Evolutionary conservation across 169 alveolate species (phyloP), one percentile per base, ranked within the genome.

Genomic region (Cryptosporidium baileyi): DNA sequence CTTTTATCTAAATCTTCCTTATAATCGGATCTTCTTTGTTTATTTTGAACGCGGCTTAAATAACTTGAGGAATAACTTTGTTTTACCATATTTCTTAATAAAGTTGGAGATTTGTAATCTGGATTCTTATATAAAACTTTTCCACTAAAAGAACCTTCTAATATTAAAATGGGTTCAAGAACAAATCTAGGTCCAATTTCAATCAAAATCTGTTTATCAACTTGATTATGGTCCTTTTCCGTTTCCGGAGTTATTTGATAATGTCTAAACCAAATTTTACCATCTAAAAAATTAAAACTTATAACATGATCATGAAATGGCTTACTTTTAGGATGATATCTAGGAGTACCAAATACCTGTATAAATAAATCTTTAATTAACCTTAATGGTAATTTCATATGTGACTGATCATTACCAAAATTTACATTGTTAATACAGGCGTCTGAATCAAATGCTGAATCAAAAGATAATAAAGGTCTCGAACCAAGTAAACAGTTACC

Each of bases 281-380:
- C 94, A 61, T 95, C 95, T 44, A 92, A 88, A 88, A 93, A 92
- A 80, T 89, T 90, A 91, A 97, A 96, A 54, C 96, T 90, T 26
- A 96, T 91, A 49, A 96, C 94, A 88, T 96, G 99, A 90, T 97
- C 99, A 82, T 93, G 92, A 91, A 96, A 96, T 22, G 99, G 99
- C 90, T 93, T 95, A 82, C 98, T 92, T 89, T 96, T 95, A n/a
- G 99, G 99, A 90, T 97, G 99, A 51, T 95, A 91, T 62, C 91
- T 93, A 2, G 99, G 99, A 24, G 97, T 94, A 43, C 96, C 95
- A 80, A 97, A 95, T 13, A 94, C 92, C 92, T 97, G 96, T 6
- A 54, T 57, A 40, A 26, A 89, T 26, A 74, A 38, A 38, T 74
- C 85, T 32, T 51, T 74, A 26, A 74, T 51, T 36, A 74, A 26